These are phyloP conservation scores for Diaporthe caulivora DNA, from an alignment of 2,329 filamentous ascomycete species.

Conservation along the genomic window DNA sequence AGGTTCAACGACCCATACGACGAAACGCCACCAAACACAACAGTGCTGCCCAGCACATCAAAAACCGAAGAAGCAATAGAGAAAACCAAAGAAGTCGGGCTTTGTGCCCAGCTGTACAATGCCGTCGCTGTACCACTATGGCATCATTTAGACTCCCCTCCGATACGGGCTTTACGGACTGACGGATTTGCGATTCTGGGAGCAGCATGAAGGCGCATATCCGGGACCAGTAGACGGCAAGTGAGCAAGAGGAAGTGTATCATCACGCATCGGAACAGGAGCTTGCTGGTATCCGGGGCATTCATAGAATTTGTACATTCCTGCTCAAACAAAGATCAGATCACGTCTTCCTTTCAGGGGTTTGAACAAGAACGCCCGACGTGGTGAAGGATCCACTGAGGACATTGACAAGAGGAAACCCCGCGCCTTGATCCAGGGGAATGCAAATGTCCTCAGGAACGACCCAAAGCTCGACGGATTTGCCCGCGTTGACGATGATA, in stretches of 20 bases:
- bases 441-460: too few relatives aligned
- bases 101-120: conserved; percentile 1
- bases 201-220: conserved; percentile 1
- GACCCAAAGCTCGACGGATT: too few relatives aligned
- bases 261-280: conserved; percentile 33
- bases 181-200: background rate
- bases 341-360: background rate
- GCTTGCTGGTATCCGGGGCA: conserved; percentile 8
- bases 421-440: too few relatives aligned
- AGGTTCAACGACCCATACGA: background rate
- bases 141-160: conserved; percentile 24
- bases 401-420: too few relatives aligned
- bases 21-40: background rate
- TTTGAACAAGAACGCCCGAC: background rate
- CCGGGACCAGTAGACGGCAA: background rate
- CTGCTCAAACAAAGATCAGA: conserved; percentile 20
- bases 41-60: background rate
- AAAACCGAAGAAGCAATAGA: background rate
- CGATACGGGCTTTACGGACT: conserved; percentile 10
- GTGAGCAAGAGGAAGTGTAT: conserved; percentile 5
- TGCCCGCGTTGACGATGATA: too few relatives aligned
- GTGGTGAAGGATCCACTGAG: background rate
- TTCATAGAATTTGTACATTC: conserved; percentile 10
- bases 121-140: background rate
- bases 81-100: background rate